Percentiles rank a stretch among this genome's conserved stretches.
Conservation (phyloP, 2,329 filamentous ascomycete genomes). For the Cladophialophora immunda region DNA sequence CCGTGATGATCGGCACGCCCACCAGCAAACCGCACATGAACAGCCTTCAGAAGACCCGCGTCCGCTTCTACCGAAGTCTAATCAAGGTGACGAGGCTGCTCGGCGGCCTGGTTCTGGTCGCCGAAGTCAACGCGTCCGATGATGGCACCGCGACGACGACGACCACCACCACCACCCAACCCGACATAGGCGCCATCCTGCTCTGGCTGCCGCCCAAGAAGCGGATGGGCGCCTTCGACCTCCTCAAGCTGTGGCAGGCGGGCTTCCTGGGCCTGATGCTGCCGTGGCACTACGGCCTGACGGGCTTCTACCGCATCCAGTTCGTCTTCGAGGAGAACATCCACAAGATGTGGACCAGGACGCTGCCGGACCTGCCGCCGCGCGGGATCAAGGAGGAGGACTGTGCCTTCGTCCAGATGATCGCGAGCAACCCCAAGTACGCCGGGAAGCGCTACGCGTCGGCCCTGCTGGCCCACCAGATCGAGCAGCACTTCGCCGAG, state of each 20-base stretch:
- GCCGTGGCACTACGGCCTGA: conserved; percentile 33
- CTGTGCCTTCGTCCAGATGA: conserved; percentile 35
- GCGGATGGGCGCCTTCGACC: conserved; percentile 20
- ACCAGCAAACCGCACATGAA: conserved; percentile 23
- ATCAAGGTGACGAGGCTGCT: conserved; percentile 25
- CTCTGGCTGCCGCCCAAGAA: conserved; percentile 31
- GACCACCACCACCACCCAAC: too few relatives aligned
- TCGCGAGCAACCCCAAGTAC: conserved; percentile 30
- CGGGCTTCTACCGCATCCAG: conserved; percentile 30
- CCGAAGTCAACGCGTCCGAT: conserved; percentile 10
- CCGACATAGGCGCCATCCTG: conserved; percentile 30
- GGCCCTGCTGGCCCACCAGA: conserved; percentile 23
- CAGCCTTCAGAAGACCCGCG: conserved; percentile 25
- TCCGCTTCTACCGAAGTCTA: conserved; percentile 31
- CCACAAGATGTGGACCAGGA: conserved; percentile 28
- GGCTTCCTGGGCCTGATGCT: conserved; percentile 26
- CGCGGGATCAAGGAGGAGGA: conserved; percentile 22
- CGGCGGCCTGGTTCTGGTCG: conserved; percentile 27
- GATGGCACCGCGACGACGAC: background rate
- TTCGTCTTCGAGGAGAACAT: conserved; percentile 31
- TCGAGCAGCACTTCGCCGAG: conserved; percentile 28
- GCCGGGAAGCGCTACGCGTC: conserved; percentile 30
- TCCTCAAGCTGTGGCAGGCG: conserved; percentile 25
- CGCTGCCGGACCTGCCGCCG: conserved; percentile 23
- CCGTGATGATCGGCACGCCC: conserved; percentile 23